Conservation (phyloP, 768 basidiomycete species). For the Mycena olivaceomarginata region DNA sequence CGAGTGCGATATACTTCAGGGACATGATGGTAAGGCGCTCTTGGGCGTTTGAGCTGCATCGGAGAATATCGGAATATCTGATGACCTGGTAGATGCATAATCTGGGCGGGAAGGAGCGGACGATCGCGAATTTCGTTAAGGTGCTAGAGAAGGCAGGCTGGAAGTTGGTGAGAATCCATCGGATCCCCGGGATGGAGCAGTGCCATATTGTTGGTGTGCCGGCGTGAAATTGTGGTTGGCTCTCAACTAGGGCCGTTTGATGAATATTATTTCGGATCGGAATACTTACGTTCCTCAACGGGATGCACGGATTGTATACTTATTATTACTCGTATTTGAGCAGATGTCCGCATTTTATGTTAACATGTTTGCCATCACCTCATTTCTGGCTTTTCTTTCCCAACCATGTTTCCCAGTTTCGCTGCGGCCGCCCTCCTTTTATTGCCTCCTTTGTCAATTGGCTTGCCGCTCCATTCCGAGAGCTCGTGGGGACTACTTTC, state of each 20-base stretch:
- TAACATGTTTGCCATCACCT: too few species aligned
- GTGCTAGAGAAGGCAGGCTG: slow-evolving; percentile 8
- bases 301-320: neutral
- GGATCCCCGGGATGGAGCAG: slow-evolving; percentile 18
- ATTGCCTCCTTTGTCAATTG: too few species aligned
- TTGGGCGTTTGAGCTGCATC: neutral
- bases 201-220: slow-evolving; percentile 16
- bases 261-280: neutral
- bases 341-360: too few species aligned
- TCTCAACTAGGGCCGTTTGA: neutral
- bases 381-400: too few species aligned
- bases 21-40: slow-evolving; percentile 5
- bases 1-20: slow-evolving; percentile 12
- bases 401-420: too few species aligned
- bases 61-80: slow-evolving; percentile 3
- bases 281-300: slow-evolving; percentile 11
- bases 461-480: too few species aligned
- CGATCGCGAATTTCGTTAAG: slow-evolving; percentile 9
- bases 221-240: slow-evolving; percentile 2
- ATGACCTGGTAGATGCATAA: slow-evolving; percentile 6
- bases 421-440: too few species aligned
- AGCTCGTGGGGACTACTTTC: too few species aligned
- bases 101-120: slow-evolving; percentile 18
- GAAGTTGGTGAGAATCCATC: slow-evolving; percentile 12
- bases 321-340: too few species aligned